Evolutionary conservation across 768 basidiomycete species (phyloP).

Genomic region (Serendipita sp.): DNA sequence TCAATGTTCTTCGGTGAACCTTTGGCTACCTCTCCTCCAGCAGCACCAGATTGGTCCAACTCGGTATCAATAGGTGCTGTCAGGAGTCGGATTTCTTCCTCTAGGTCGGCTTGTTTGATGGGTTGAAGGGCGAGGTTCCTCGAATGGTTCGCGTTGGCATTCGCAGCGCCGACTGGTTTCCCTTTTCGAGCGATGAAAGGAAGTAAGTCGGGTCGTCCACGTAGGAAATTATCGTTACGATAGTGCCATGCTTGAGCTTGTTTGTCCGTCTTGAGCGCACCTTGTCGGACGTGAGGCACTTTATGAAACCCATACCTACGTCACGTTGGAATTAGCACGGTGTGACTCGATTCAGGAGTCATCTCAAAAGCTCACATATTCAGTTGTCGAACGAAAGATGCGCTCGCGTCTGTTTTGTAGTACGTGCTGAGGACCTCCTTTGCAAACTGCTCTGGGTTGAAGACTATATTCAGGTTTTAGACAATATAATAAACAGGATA

Average conservation of each 20-base stretch:
- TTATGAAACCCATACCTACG: conserved; percentile 61
- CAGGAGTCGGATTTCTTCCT: background rate
- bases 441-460: conserved; percentile 81
- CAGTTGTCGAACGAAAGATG: conserved; percentile 78
- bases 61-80: conserved; percentile 20
- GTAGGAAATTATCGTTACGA: conserved; percentile 73
- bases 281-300: conserved; percentile 91
- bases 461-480: conserved; percentile 27
- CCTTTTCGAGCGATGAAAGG: conserved; percentile 76
- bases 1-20: conserved; percentile 33
- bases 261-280: conserved; percentile 68
- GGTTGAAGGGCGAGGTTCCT: conserved; percentile 10
- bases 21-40: conserved; percentile 14
- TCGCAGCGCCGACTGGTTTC: conserved; percentile 21
- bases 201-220: conserved; percentile 76
- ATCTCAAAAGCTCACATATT: conserved; percentile 46
- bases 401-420: conserved; percentile 97
- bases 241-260: conserved; percentile 85
- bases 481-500: background rate
- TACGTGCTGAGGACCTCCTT: conserved; percentile 78
- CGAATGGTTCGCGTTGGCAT: conserved; percentile 13
- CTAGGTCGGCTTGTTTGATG: conserved; percentile 7
- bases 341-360: too few relatives aligned
- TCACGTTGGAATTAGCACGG: too few relatives aligned
- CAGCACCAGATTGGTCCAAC: background rate